Evolutionary conservation across 768 basidiomycete species (phyloP), one percentile per base, ranked within the genome.

Genomic region (Naganishia vaughanmartiniae): DNA sequence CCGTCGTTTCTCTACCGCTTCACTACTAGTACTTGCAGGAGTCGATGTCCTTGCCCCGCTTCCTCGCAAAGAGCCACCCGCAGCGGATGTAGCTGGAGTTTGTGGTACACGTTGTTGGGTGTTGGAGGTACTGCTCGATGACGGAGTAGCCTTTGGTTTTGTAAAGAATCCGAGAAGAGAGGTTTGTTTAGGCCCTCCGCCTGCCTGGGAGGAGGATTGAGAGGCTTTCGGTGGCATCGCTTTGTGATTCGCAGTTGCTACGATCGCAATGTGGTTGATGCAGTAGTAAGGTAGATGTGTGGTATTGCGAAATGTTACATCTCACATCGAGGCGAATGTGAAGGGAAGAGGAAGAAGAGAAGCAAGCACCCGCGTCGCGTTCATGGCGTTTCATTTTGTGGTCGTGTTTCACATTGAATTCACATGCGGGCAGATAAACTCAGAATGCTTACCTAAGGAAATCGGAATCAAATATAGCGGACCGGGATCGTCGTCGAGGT

Each of bases 121-220:
- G 48, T 12, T 26, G 71, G 17, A 48, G 33, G 67, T 71, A 15
- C 7, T 42, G 42, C 42, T 42, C 7, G 42, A 42, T 2, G 65
- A 46, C 9, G 72, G 66, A 24, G 67, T 75, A 9, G 54, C 65
- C 70, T 73, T 73, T 6, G 80, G 75, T 67, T 77, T 76, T 5
- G 69, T 70, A 70, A 82, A 81, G 75, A 81, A 82, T 0, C 78
- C 74, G n/a, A 76, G 73, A 21, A 82, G 74, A 4, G 81, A 79
- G 2, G 78, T 74, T 65, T 82, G 81, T 55, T 79, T 80, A 5
- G 33, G 39, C 11, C 55, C n/a, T n/a, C n/a, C 54, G 33, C 51
- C 48, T 42, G 31, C 14, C 45, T 66, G 65, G 2, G 65, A 66
- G 28, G 66, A 54, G n/a, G 42, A 42, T 15, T 42, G 42, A 15